A percentile compares a stretch with the other conserved stretches of the same genome.
These are phyloP conservation scores for Helotiales sp. DNA, from an alignment of 2,329 filamentous ascomycete genomes.

Conservation along the genomic window DNA sequence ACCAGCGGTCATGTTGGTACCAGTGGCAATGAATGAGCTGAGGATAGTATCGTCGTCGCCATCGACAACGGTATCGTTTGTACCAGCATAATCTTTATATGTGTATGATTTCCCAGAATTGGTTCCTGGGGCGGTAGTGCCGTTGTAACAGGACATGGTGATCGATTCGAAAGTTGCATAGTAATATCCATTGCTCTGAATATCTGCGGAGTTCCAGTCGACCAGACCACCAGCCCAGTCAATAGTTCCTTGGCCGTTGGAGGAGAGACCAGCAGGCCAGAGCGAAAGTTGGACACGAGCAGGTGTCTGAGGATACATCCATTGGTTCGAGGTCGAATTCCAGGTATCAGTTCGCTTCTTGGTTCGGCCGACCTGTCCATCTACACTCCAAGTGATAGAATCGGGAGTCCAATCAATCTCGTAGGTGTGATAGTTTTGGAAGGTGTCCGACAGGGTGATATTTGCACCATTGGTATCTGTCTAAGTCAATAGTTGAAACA, in stretches of 20 bases:
- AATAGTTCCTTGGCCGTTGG: constrained; percentile 81
- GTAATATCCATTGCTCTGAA: constrained; percentile 84
- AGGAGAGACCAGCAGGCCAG: constrained; percentile 84
- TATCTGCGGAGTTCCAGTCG: constrained; percentile 80
- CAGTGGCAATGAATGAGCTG: constrained; percentile 77
- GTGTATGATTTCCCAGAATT: constrained; percentile 73
- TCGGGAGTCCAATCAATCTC: constrained; percentile 93
- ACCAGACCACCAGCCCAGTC: constrained; percentile 90
- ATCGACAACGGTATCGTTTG: constrained; percentile 77
- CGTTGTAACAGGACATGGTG: constrained; percentile 81
- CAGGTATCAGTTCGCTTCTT: constrained; percentile 78
- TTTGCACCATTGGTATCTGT: constrained; percentile 76
- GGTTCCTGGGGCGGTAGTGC: constrained; percentile 59
- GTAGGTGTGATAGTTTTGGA: constrained; percentile 80
- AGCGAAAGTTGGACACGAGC: constrained; percentile 89
- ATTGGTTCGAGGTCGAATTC: constrained; percentile 80
- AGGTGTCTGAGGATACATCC: constrained; percentile 88
- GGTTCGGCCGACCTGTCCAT: constrained; percentile 75
- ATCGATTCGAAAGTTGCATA: constrained; percentile 79
- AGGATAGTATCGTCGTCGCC: constrained; percentile 74
- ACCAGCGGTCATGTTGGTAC: constrained; percentile 66
- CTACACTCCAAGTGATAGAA: constrained; percentile 80
- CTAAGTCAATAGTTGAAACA: constrained; percentile 23
- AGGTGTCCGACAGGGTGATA: constrained; percentile 69
- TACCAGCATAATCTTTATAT: constrained; percentile 64